Base-by-base conservation (phyloP, 2,329 filamentous ascomycete species). In the Diaporthe longicolla region DNA sequence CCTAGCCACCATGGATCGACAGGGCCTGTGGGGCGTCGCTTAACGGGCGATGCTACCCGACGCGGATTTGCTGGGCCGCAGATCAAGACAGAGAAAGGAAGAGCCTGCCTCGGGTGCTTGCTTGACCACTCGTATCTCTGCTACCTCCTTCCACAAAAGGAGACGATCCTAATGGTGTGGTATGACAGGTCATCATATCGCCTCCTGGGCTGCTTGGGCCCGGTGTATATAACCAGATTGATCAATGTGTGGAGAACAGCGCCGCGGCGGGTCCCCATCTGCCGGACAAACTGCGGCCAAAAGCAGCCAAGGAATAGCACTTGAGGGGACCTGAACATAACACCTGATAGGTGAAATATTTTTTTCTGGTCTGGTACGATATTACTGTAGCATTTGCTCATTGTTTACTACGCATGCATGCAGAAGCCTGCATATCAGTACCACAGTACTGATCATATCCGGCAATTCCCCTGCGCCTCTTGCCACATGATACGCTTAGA, bases 141-240 rank as follows among this genome's bases (percentile, higher is more conserved):
- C 21, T 54, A 68, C 48, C 63, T 68, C 63, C 63, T 68, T 68
- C 63, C 63, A 24, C 48, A 68, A 68, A 37, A 37, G 48, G 63
- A 52, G 63, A 68, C 32, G 54, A 13, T 13, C 40, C 13, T 43
- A 43, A 17, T 68, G 63, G 48, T 68, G 32, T 68, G 63, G 32
- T 40, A 24, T 40, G 63, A 68, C 63, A 54, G 29, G 48, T 40
- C 26, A 54, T 54, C 8, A 26, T 26, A 15, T 19, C 63, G 48
- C 63, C 48, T 35, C 29, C 45, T 43, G 40, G 40, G 40, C 40
- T 43, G 4, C 4, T 26, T 37, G 48, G 48, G 63, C 29, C 63
- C 63, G 63, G 63, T 68, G 63, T 29, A 68, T 68, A 68, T 68
- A 68, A 32, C 63, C 63, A 68, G 45, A 68, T 68, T 68, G 63